Base-by-base conservation (phyloP, 345 rosid species). In the Hibiscus trionum region DNA sequence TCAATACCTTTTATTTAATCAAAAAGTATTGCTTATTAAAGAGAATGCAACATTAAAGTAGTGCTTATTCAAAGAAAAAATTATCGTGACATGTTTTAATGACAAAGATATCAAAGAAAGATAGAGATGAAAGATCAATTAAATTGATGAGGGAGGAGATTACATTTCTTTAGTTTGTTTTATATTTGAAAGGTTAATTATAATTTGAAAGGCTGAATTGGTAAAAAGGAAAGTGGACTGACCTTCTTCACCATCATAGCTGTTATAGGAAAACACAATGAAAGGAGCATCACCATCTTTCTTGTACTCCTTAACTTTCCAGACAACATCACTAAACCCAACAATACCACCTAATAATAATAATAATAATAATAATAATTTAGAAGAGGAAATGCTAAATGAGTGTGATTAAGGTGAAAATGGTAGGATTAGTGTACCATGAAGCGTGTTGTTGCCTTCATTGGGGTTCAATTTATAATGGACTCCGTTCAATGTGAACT, bases 191-290 rank as follows among this genome's bases (percentile, higher is more conserved):
- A n/a, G n/a, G n/a, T n/a, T n/a, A n/a, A n/a, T n/a, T n/a, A n/a
- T n/a, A n/a, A 8, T 55, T 9, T 39, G 1, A 39, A 35, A 5
- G 1, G 5, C 5, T 5, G 39, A 7, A 5, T 35, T 35, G 39
- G 39, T 35, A 35, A 37, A 7, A 37, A 37, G 21, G 33, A 46
- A 5, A 44, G 26, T 5, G 55, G 5, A 5, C 14, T 16, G 15
- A 82, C 98, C 97, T 90, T 94, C 69, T 69, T 95, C 99, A 1
- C 96, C 97, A 72, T 94, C 86, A 61, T 58, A 73, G 80, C 98
- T 94, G 70, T 76, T 59, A 72, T 94, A 89, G 66, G 81, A 27
- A 73, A 94, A 89, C 79, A 81, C 79, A 66, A 94, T 84, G 76
- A 39, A 39, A 8, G n/a, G n/a, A n/a, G n/a, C n/a, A n/a, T n/a